Evolutionary conservation across 768 basidiomycete genomes (phyloP), one percentile per base, ranked within the genome.

Genomic region (Dioszegia aurantiaca): DNA sequence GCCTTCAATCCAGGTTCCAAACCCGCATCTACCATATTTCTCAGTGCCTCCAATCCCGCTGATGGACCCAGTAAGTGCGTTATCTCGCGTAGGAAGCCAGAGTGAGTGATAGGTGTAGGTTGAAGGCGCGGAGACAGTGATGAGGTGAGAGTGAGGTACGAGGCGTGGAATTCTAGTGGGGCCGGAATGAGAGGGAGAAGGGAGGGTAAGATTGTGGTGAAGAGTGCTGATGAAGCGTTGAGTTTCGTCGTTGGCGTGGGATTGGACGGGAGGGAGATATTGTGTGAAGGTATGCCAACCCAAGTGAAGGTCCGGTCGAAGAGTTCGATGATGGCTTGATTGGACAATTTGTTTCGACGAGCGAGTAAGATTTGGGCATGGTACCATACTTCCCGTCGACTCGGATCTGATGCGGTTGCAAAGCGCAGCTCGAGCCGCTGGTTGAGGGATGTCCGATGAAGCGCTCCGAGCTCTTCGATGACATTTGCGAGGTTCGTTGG

Each of bases 161-260:
- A 4, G 1, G 9, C 26, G 37, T 53, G 39, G 51, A 40, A 53
- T 40, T 9, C 11, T 6, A 39, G 37, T 21, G 51, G 51, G 39
- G n/a, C 2, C 26, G 36, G 19, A 17, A 53, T 36, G 11, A 53
- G 51, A 19, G 30, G 26, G 26, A 66, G 46, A 9, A 69, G 24
- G 1, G 62, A 61, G 14, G 62, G 68, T 5, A 66, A 39, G 26
- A 64, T 17, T 3, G 60, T 60, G 1, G 62, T 66, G 0, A 64
- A 30, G 26, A 64, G 39, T 17, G 46, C 40, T 4, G 56, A 59
- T 0, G 45, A 46, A 0, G 64, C 60, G 26, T 56, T 24, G 28
- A 48, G 11, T 26, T 53, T 53, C 14, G 16, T 19, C 19, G 30
- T 31, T 33, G 47, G 6, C n/a, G n/a, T n/a, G 4, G 30, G 27